Percentiles rank a stretch among this genome's conserved stretches.
phyloP scores from a whole-genome alignment of 805 yeast genomes.

The Millerago galiae region DNA sequence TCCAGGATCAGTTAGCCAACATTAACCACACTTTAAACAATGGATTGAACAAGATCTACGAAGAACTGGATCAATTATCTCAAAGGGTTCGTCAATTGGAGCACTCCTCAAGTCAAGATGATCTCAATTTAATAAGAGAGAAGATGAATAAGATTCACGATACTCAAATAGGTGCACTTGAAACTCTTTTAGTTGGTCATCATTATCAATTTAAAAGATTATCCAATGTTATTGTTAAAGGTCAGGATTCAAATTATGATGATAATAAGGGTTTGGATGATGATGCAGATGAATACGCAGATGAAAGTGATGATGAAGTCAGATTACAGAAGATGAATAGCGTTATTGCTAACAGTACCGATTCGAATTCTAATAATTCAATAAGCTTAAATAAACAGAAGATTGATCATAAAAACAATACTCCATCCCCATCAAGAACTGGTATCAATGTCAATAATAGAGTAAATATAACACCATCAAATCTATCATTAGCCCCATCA shows the following conservation, averaged over 20 bases:
- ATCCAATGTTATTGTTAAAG: constrained; percentile 4
- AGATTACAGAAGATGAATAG: neutral
- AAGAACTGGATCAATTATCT: constrained; percentile 14
- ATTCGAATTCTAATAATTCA: neutral
- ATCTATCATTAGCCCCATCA: neutral
- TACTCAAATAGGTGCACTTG: constrained; percentile 16
- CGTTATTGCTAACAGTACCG: neutral
- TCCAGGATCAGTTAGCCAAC: constrained; percentile 21
- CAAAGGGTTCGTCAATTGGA: constrained; percentile 19
- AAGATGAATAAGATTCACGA: constrained; percentile 13
- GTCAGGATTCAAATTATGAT: neutral
- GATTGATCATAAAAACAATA: no score
- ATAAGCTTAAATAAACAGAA: no score
- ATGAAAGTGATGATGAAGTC: neutral
- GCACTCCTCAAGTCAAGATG: constrained; percentile 1
- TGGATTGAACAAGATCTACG: constrained; percentile 15
- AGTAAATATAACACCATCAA: no score
- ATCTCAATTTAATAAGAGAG: constrained; percentile 10
- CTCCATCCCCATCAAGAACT: no score
- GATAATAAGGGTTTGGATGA: neutral
- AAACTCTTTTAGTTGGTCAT: constrained; percentile 13
- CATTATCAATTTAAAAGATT: constrained; percentile 18
- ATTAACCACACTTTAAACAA: constrained; percentile 15
- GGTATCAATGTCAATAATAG: no score
- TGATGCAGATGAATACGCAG: neutral